These are phyloP conservation scores for Dillenia turbinata DNA, from an alignment of 164 flowering plant genomes.

Conservation along the genomic window DNA sequence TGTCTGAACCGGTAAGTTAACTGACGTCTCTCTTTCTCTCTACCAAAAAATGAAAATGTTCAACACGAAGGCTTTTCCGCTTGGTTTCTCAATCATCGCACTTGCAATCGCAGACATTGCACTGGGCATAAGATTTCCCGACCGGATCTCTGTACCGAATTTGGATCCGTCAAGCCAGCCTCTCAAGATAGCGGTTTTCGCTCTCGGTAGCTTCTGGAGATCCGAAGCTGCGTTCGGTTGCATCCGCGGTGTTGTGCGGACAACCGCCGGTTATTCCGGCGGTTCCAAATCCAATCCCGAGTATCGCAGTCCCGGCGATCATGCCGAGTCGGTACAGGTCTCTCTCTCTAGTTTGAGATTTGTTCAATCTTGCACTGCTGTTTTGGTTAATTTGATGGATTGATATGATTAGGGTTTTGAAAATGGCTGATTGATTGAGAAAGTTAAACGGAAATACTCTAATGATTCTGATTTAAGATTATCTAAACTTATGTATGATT, in stretches of 20 bases:
- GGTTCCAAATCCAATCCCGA: constrained; percentile 83
- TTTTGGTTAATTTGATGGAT: not conserved
- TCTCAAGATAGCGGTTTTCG: constrained; percentile 69
- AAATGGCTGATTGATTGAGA: no score
- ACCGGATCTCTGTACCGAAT: constrained; percentile 30
- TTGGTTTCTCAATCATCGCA: no score
- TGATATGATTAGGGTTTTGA: no score
- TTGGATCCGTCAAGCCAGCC: constrained; percentile 21
- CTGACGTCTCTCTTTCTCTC: no score
- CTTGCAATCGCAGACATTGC: no score
- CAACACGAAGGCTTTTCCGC: no score
- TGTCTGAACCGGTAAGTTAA: no score
- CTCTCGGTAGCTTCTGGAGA: constrained; percentile 98
- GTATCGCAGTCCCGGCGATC: constrained; percentile 80
- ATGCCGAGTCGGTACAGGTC: constrained; percentile 92
- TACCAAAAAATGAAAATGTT: no score
- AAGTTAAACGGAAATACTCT: no score
- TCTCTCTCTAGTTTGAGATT: not conserved
- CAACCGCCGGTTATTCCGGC: constrained; percentile 82
- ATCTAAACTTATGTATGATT: no score
- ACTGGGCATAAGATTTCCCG: constrained; percentile 48
- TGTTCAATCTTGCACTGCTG: not conserved
- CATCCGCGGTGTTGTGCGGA: constrained; percentile 72
- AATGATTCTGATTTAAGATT: no score
- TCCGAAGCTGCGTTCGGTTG: constrained; percentile 94